phyloP scores from a whole-genome alignment of 164 flowering plant species.

The Hamamelis virginiana region DNA sequence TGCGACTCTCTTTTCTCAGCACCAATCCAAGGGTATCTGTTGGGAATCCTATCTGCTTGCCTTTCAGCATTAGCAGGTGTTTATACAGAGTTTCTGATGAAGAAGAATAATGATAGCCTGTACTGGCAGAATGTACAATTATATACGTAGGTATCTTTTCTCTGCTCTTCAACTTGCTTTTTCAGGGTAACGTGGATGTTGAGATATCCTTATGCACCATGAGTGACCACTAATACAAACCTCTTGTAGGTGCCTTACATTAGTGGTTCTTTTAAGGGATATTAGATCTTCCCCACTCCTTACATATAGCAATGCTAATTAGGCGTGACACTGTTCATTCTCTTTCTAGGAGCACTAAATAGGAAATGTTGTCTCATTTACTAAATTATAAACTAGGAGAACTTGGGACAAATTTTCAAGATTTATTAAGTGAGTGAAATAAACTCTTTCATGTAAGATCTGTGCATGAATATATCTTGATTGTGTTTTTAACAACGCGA shows the following conservation, averaged over 20 bases:
- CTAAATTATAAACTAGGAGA: background rate
- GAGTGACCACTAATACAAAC: background rate
- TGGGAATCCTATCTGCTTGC: conserved; percentile 91
- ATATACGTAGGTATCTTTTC: conserved; percentile 74
- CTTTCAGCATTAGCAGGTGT: conserved; percentile 96
- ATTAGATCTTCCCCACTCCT: background rate
- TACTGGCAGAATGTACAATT: conserved; percentile 96
- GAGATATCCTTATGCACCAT: background rate
- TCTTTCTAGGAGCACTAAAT: background rate
- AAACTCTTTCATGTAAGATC: no score
- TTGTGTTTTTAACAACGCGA: background rate
- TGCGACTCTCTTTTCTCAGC: conserved; percentile 90
- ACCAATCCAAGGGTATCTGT: conserved; percentile 88
- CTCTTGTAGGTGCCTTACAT: background rate
- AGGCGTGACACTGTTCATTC: background rate
- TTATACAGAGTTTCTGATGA: conserved; percentile 98
- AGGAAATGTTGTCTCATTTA: background rate
- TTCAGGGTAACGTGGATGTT: no score
- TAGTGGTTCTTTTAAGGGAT: background rate
- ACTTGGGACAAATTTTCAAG: background rate
- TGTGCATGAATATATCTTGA: background rate
- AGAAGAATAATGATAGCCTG: conserved; percentile 91
- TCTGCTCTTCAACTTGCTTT: background rate
- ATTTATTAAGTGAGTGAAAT: background rate
- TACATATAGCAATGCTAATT: background rate